Evolutionary conservation across 225 moss, liverwort and hornwort genomes (phyloP).

Genomic region (Pleurozium schreberi): DNA sequence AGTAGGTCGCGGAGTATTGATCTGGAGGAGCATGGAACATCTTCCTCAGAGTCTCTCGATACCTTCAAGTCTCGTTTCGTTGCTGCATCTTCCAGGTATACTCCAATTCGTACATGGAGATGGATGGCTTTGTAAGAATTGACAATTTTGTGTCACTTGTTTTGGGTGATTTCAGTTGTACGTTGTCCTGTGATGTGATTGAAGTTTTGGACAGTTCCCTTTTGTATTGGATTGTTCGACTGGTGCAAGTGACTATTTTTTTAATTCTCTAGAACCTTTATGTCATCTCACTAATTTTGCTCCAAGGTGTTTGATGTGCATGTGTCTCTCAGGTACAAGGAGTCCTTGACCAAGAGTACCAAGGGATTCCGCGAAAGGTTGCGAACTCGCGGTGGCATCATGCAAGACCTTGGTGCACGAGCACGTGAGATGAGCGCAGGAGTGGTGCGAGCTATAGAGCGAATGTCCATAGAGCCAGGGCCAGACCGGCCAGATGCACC

Average conservation of each 20-base stretch:
- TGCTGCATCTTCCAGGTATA: slow-evolving; percentile 63
- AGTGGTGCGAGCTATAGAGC: slow-evolving; percentile 67
- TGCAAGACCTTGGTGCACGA: slow-evolving; percentile 56
- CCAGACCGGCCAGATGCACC: slow-evolving; percentile 22
- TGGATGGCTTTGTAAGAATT: neutral
- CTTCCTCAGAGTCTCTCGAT: slow-evolving; percentile 60
- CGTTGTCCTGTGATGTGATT: neutral
- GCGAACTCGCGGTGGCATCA: slow-evolving; percentile 54
- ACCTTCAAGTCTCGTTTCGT: slow-evolving; percentile 63
- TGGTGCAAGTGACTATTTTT: neutral
- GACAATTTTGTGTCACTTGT: neutral
- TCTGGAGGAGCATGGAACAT: slow-evolving; percentile 43
- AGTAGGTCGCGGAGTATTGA: slow-evolving; percentile 37
- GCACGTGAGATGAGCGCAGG: slow-evolving; percentile 69
- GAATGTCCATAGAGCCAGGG: slow-evolving; percentile 51
- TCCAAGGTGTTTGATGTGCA: slow-evolving; percentile 4
- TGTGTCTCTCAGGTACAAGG: slow-evolving; percentile 47
- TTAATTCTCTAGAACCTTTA: neutral
- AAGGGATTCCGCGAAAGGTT: slow-evolving; percentile 62
- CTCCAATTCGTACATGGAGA: neutral
- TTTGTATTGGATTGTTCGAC: neutral
- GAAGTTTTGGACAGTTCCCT: neutral
- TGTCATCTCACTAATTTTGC: neutral
- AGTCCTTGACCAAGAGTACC: slow-evolving; percentile 66
- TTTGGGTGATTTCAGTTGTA: neutral